These are phyloP conservation scores for Phytophthora parvispora DNA, from an alignment of 352 stramenopile genomes.

Conservation along the genomic window DNA sequence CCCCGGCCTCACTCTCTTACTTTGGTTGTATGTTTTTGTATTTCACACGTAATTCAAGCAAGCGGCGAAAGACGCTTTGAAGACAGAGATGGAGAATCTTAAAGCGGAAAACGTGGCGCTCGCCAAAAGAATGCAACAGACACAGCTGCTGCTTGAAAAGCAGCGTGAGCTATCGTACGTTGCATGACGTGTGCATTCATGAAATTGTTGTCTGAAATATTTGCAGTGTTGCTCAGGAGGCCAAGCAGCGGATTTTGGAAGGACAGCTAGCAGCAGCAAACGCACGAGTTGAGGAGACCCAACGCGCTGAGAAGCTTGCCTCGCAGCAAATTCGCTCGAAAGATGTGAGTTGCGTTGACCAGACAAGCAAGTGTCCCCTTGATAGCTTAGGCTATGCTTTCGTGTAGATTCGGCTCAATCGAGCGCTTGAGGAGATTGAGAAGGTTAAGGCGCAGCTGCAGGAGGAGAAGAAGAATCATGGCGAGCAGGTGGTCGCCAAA, in stretches of 20 bases:
- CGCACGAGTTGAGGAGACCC: slow-evolving; percentile 56
- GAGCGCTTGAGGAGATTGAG: slow-evolving; percentile 80
- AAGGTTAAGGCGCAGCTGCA: slow-evolving; percentile 75
- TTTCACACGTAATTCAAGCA: slow-evolving; percentile 38
- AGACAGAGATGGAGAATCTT: slow-evolving; percentile 57
- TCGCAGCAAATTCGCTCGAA: slow-evolving; percentile 82
- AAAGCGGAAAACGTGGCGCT: slow-evolving; percentile 54
- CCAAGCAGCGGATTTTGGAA: slow-evolving; percentile 80
- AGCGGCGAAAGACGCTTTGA: slow-evolving; percentile 39
- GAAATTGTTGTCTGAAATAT: neutral
- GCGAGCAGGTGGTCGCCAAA: slow-evolving; percentile 57
- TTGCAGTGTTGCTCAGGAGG: slow-evolving; percentile 69
- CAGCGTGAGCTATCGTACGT: slow-evolving; percentile 78
- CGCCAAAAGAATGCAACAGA: slow-evolving; percentile 73
- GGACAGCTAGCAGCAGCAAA: slow-evolving; percentile 63
- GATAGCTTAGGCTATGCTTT: neutral
- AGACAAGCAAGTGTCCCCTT: neutral
- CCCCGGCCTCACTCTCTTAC: neutral
- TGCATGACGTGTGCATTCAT: neutral
- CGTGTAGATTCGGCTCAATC: slow-evolving; percentile 74
- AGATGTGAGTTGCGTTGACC: slow-evolving; percentile 42
- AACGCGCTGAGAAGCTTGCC: slow-evolving; percentile 70
- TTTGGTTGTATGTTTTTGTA: neutral
- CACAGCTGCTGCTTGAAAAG: slow-evolving; percentile 78
- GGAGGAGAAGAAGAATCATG: slow-evolving; percentile 61